These are phyloP conservation scores for Bothriochloa decipiens DNA, from an alignment of 176 grass and related monocot genomes.

Conservation along the genomic window DNA sequence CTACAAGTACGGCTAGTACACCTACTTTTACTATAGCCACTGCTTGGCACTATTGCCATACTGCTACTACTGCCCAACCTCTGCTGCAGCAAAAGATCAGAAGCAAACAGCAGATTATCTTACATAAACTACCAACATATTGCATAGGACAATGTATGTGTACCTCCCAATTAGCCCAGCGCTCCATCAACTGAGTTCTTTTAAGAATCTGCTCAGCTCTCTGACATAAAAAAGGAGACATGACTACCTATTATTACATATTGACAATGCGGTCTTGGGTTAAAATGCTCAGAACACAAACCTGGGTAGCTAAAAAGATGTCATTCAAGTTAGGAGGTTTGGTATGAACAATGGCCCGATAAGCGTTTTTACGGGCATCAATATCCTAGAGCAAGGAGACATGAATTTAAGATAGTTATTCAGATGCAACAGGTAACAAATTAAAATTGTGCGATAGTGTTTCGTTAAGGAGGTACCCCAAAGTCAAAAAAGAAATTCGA, in stretches of 20 bases:
- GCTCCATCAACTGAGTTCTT: conserved; percentile 96
- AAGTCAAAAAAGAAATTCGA: conserved; percentile 99
- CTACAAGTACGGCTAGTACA: no score
- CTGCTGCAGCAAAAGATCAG: no score
- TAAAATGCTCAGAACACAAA: conserved; percentile 43
- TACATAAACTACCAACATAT: conserved; percentile 37
- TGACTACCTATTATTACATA: conserved; percentile 17
- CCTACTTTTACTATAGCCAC: no score
- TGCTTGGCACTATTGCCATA: no score
- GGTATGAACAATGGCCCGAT: conserved; percentile 89
- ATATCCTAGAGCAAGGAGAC: conserved; percentile 68
- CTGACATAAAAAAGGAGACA: conserved; percentile 56
- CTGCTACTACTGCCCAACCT: no score
- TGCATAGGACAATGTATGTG: conserved; percentile 33
- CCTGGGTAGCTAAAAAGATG: conserved; percentile 98
- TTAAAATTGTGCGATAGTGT: conserved; percentile 28
- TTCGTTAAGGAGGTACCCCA: conserved; percentile 58
- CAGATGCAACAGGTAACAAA: conserved; percentile 17
- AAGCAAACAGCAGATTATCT: no score
- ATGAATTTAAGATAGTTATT: conserved; percentile 35
- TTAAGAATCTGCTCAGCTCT: conserved; percentile 98
- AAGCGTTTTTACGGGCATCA: conserved; percentile 92
- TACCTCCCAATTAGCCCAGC: conserved; percentile 99
- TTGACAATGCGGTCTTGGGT: conserved; percentile 24
- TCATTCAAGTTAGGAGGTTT: conserved; percentile 89